Base-by-base conservation (phyloP, 2,329 filamentous ascomycete species). In the Davidsoniella australis region DNA sequence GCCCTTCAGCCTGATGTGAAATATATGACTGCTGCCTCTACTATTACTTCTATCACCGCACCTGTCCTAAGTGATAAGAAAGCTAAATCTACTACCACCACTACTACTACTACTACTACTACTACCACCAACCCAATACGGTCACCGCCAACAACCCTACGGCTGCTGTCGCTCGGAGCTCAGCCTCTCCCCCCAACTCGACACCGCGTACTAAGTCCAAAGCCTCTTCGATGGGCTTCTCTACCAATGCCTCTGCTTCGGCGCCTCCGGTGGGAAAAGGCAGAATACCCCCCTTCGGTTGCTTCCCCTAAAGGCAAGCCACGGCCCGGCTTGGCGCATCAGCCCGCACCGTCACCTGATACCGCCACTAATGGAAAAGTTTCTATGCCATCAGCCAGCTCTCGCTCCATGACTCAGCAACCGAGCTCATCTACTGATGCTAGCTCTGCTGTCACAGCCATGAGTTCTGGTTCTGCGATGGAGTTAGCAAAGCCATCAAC, bases 401-500 rank as follows among this genome's bases (percentile, higher is more conserved):
- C 29, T 29, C 26, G 10, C 26, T 8, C 26, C 26, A 10, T 29
- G 10, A 29, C 26, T 10, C 26, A 29, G 26, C 26, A 29, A 29
- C 26, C 7, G 26, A 29, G 3, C 7, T 8, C 5, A 7, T 29
- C 10, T 10, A 9, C 29, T 12, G 29, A 12, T 33, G 8, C 29
- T 33, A 12, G 12, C 12, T 33, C 29, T 33, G 29, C 29, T 33
- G 29, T 10, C 4, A 12, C 8, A 12, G 65, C 76, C 16, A 72
- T 75, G 52, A 75, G 71, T 62, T 75, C 72, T 8, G 65, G 71
- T 62, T 75, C 72, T 8, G 65, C 66, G 45, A 67, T 70, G 24
- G 66, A 65, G n/a, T 12, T 38, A 5, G 3, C 24, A 46, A 18
- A 37, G 12, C 44, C 33, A 41, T n/a, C 37, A 43, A 12, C 10